Evolutionary conservation across 257 asterid species (phyloP).

Genomic region (Lithospermum erythrorhizon): DNA sequence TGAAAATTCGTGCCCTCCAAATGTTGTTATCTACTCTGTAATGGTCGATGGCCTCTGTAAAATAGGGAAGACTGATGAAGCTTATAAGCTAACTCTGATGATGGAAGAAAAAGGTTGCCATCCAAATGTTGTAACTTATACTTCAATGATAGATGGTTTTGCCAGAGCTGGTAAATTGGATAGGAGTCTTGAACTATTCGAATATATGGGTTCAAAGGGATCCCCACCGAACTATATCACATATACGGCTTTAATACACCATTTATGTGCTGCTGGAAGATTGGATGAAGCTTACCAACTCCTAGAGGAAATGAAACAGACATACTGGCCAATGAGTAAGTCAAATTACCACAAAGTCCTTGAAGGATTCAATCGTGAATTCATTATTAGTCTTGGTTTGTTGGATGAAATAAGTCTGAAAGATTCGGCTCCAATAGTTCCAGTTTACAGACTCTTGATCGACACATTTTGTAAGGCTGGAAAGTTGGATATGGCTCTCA

Average conservation of each 20-base stretch:
- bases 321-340: slow-evolving; percentile 66
- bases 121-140: slow-evolving; percentile 89
- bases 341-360: slow-evolving; percentile 59
- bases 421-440: slow-evolving; percentile 41
- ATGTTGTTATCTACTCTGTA: slow-evolving; percentile 72
- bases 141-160: slow-evolving; percentile 91
- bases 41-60: slow-evolving; percentile 94
- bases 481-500: slow-evolving; percentile 58
- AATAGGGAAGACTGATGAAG: slow-evolving; percentile 82
- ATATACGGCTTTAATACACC: slow-evolving; percentile 61
- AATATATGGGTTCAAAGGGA: slow-evolving; percentile 52
- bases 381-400: slow-evolving; percentile 47
- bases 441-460: slow-evolving; percentile 60
- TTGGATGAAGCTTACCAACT: slow-evolving; percentile 76
- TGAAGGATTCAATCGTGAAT: slow-evolving; percentile 77
- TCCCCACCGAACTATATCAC: slow-evolving; percentile 82
- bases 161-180: slow-evolving; percentile 67
- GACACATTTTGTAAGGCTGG: slow-evolving; percentile 74
- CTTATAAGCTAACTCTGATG: slow-evolving; percentile 78
- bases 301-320: slow-evolving; percentile 85
- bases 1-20: slow-evolving; percentile 65
- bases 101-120: slow-evolving; percentile 93
- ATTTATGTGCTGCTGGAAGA: slow-evolving; percentile 45
- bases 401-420: slow-evolving; percentile 46
- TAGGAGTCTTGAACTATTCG: slow-evolving; percentile 51